Evolutionary conservation across 768 basidiomycete species (phyloP), one percentile per base, ranked within the genome.

Genomic region (Leucosporidium creatinivorum): DNA sequence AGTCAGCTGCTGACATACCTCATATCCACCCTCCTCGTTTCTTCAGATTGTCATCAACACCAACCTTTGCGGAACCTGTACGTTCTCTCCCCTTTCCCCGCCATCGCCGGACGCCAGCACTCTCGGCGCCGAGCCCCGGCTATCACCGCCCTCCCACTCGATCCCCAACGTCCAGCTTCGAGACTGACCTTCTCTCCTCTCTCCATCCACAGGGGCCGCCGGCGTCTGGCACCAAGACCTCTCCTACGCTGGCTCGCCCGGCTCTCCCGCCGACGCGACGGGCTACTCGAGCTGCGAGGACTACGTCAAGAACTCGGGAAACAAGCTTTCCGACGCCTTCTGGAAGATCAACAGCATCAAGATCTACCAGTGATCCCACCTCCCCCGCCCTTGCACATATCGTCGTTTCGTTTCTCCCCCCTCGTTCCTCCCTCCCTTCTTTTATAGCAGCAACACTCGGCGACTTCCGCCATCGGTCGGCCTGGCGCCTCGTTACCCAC

Each of bases 21-120:
- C n/a, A n/a, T 36, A 36, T 12, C 12, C 6, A 36, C 33, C 6
- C 33, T 36, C 5, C 33, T 36, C 33, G 33, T 12, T 58, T 18
- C 36, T 65, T 2, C 58, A 50, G 49, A 48, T 65, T 48, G 64
- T 65, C 8, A 52, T 65, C 57, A 59, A 58, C 58, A 21, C 31
- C 10, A 36, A 57, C 56, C 56, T 57, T 7, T 57, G 56, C 23
- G 30, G 30, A 1, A 31, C 56, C 28, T 57, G 28, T 44, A 44
- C 39, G 39, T 44, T 15, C 8, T 15, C 13, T 17, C 39, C 8
- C 15, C 39, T 44, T 17, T 13, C 15, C 2, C 8, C 10, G 8
- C 13, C 39, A 17, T 44, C 39, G 3, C 39, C 39, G 33, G 10
- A 10, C 33, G 10, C 10, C 33, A 33, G 33, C 39, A 13, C 39